These are phyloP conservation scores for Mimosa pudica DNA, from an alignment of 306 rosid species.

Conservation along the genomic window DNA sequence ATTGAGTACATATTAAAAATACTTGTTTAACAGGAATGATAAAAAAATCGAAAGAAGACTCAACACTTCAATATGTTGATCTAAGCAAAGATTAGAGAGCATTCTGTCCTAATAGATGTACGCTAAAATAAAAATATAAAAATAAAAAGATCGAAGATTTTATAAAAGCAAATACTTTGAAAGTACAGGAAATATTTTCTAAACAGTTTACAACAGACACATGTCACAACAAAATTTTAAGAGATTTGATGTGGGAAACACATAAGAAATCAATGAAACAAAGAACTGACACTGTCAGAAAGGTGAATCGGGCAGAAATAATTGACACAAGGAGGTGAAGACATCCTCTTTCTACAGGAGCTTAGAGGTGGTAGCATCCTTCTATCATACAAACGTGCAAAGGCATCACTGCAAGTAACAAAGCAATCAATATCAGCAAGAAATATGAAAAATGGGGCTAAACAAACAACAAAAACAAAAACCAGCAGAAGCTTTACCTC, in stretches of 20 bases:
- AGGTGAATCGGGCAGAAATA: constrained; percentile 99
- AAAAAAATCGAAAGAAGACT: not conserved
- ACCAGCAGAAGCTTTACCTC: constrained; percentile 61
- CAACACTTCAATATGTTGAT: not conserved
- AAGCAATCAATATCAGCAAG: constrained; percentile 33
- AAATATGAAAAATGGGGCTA: constrained; percentile 16
- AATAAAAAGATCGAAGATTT: no score
- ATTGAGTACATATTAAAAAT: not conserved
- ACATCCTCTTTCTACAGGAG: constrained; percentile 70
- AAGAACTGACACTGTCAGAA: constrained; percentile 79
- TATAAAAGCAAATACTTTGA: not conserved
- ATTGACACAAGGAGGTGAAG: constrained; percentile 92
- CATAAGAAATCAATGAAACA: constrained; percentile 25
- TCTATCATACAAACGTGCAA: constrained; percentile 96
- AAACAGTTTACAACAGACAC: not conserved
- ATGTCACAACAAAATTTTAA: not conserved
- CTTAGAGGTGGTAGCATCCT: constrained; percentile 90
- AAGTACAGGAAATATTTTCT: not conserved
- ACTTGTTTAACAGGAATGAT: not conserved
- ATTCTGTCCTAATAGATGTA: constrained; percentile 1
- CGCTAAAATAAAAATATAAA: not conserved
- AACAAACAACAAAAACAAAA: constrained; percentile 7
- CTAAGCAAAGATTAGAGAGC: not conserved
- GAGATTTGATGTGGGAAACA: constrained; percentile 10
- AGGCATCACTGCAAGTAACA: constrained; percentile 78